Base-by-base conservation (phyloP, 2,329 filamentous ascomycete species). In the Neodidymelliopsis sp. region DNA sequence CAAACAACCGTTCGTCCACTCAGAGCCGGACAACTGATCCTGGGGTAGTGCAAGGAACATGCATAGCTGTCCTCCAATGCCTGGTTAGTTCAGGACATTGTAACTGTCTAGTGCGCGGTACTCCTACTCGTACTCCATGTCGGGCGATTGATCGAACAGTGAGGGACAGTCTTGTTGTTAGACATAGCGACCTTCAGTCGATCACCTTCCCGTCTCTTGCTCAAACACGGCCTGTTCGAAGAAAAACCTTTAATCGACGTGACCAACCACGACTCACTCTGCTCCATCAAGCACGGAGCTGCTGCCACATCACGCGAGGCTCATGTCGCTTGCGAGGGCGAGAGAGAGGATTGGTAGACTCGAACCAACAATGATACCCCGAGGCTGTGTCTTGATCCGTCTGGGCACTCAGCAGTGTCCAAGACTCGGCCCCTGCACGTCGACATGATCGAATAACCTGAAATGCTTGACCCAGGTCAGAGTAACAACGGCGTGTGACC, bases 1-100 rank as follows among this genome's bases (percentile, higher is more conserved):
- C 65, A 66, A 62, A 60, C 53, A 57, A 59, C 48, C 58, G 46
- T 56, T 62, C 39, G 25, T 42, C 25, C 34, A 25, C 24, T 44
- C 38, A 38, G 38, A 53, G 54, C 49, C 37, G 46, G 46, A 25
- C 24, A 45, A 53, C 47, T 49, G 47, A 58, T 53, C 52, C 63
- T 58, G 56, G 63, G 56, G 65, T 64, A 58, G 45, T 38, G 54
- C 61, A 60, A 52, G 60, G 53, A 40, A 40, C 29, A 23, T 35
- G 43, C 43, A 40, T 34, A 13, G 19, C 4, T 8, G 11, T 20
- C 3, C 19, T 39, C 35, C 35, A 34, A 28, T 47, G 13, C 8
- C 13, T 12, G 6, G 9, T 16, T 12, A 2, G 6, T 16, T 15
- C n/a, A 20, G 11, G 13, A 34, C 22, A 30, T 9, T 44, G 31